These are phyloP conservation scores for Yamadazyma pseudoaaseri DNA, from an alignment of 1,139 yeast genomes.

Conservation along the genomic window DNA sequence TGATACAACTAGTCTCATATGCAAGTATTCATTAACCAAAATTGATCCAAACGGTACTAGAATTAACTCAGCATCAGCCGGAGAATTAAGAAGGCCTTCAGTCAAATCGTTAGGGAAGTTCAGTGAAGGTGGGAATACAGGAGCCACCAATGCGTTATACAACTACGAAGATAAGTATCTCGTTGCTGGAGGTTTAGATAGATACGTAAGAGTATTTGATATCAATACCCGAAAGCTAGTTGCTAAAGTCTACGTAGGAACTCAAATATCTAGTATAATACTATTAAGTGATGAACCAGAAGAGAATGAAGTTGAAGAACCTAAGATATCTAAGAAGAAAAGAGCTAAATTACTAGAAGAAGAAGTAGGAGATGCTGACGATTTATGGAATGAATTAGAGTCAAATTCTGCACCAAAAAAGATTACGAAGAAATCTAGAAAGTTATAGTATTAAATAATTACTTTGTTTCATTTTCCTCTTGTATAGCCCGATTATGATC, in stretches of 20 bases:
- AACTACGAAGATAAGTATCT: slow-evolving; percentile 25
- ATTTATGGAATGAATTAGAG: slow-evolving; percentile 38
- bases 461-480: slow-evolving; percentile 15
- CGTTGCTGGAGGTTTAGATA: slow-evolving; percentile 78
- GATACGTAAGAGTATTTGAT: slow-evolving; percentile 79
- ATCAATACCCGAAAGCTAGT: slow-evolving; percentile 53
- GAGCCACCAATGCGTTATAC: slow-evolving; percentile 38
- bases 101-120: slow-evolving; percentile 43
- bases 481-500: slow-evolving; percentile 21
- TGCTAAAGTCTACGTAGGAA: slow-evolving; percentile 74
- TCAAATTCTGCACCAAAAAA: slow-evolving; percentile 16
- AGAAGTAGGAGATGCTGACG: slow-evolving; percentile 25
- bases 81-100: slow-evolving; percentile 37
- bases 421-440: slow-evolving; percentile 14
- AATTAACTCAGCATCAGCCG: slow-evolving; percentile 45
- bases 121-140: slow-evolving; percentile 45
- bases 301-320: slow-evolving; percentile 17
- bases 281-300: slow-evolving; percentile 50
- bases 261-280: slow-evolving; percentile 61
- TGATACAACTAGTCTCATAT: slow-evolving; percentile 57
- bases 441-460: background rate
- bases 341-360: slow-evolving; percentile 16
- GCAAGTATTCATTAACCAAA: slow-evolving; percentile 46
- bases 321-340: slow-evolving; percentile 21
- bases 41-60: slow-evolving; percentile 37